Base-by-base conservation (phyloP, 495 filamentous ascomycete genomes). In the Aspergillus indologenus region DNA sequence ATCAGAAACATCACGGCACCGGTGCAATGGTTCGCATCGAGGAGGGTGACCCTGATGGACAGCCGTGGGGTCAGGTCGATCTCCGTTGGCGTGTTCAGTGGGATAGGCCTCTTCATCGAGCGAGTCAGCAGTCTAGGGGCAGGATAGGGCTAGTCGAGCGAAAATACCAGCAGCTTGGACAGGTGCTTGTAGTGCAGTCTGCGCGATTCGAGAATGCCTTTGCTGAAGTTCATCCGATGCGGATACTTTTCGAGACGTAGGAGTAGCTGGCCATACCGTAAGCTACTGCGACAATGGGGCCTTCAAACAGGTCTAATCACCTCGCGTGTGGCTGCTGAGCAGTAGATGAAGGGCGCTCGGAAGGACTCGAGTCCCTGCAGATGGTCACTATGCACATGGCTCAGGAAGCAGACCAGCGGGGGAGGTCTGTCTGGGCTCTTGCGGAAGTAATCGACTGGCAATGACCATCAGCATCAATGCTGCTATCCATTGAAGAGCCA, bases 1-100 rank as follows among this genome's bases (percentile, higher is more conserved):
- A 97, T 87, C 7, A 97, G 85, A 66, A 97, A 96, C 91, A 96
- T 96, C 24, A 96, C 92, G 20, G 92, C 86, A 3, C 93, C 93
- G 19, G 86, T 77, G 67, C 93, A 98, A 65, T 97, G 93, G 66
- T 98, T 97, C 8, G 93, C 92, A 76, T 96, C 86, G 34, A 96
- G 82, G 0, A 97, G 79, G 2, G 92, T 96, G 34, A 96, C 90
- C 52, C 85, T 83, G 48, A 96, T 86, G 12, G 73, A 72, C 54
- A 82, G 81, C 6, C 81, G 81, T 0, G 85, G 89, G 3, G 80
- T 79, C 9, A 96, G 76, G 61, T 96, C 90, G 57, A 98, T 82
- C 40, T 79, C 69, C 0, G 86, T 91, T 0, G 92, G 91, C 0
- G 90, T 94, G 49, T 94, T 86, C 29, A 96, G 71, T 1, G 92